phyloP scores from a whole-genome alignment of 2,329 filamentous ascomycete species.

The Pestalotiopsis sp. region DNA sequence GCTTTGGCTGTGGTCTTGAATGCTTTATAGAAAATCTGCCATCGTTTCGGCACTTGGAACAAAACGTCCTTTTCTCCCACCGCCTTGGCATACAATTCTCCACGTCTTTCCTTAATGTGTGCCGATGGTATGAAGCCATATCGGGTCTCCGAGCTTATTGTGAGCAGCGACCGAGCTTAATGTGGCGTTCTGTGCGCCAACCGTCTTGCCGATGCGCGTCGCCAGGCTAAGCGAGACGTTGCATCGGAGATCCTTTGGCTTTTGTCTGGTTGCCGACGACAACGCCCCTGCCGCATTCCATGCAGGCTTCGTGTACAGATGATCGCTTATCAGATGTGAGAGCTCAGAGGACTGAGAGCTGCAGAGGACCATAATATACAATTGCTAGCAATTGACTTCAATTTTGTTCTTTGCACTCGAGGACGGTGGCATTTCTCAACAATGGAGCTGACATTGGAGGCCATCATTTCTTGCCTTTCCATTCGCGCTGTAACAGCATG shows the following conservation, averaged over 20 bases:
- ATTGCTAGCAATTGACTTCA: background rate
- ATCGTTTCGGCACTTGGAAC: no score
- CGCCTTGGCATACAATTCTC: no score
- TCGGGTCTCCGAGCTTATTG: no score
- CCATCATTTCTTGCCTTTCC: background rate
- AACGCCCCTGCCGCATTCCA: background rate
- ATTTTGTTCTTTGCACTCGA: background rate
- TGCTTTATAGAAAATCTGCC: no score
- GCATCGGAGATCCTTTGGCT: background rate
- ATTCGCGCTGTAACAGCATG: background rate
- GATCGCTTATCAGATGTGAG: no score
- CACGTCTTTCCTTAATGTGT: no score
- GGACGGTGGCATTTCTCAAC: background rate
- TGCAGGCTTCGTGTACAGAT: background rate
- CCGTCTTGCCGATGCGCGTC: background rate
- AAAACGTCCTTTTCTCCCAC: no score
- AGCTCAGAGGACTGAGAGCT: no score
- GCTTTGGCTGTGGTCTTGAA: no score
- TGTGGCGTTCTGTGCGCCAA: background rate
- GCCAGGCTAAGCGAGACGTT: background rate
- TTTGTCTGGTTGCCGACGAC: background rate
- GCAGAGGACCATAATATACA: background rate
- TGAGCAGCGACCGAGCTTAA: background rate
- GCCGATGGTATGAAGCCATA: no score
- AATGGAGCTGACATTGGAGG: background rate